Evolutionary conservation across 2,329 filamentous ascomycete species (phyloP).

Genomic region (Orbilia oligospora): DNA sequence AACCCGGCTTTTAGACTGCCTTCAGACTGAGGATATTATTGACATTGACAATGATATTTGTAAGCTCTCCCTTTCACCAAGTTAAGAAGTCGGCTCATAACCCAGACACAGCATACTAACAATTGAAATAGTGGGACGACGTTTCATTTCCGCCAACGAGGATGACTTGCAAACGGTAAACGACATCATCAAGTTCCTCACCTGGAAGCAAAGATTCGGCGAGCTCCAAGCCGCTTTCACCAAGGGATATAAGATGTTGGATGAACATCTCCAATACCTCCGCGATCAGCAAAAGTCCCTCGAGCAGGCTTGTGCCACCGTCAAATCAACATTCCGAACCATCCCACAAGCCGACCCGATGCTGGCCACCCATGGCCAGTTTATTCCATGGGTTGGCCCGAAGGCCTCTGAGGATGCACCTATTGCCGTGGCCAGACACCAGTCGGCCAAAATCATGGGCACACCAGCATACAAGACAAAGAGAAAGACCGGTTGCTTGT

Average conservation of each 20-base stretch:
- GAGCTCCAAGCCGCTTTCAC: not conserved
- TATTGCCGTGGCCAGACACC: too few species aligned
- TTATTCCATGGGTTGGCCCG: not conserved
- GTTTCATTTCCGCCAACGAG: not conserved
- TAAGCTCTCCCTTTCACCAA: not conserved
- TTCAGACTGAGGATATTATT: not conserved
- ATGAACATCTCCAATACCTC: slow-evolving; percentile 2
- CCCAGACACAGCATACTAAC: slow-evolving; percentile 1
- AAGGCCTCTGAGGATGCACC: not conserved
- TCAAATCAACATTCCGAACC: not conserved
- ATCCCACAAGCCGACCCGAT: not conserved
- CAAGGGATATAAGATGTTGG: slow-evolving; percentile 11
- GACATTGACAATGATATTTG: slow-evolving; percentile 2
- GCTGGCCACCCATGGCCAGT: not conserved
- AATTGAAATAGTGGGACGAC: not conserved
- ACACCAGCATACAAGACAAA: not conserved
- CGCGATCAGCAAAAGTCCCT: not conserved
- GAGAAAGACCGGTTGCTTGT: not conserved
- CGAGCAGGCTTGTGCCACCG: not conserved
- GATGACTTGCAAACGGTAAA: not conserved
- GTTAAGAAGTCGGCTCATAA: too few species aligned
- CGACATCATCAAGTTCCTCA: not conserved
- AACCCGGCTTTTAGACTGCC: not conserved
- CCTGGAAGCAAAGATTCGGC: not conserved
- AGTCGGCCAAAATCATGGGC: too few species aligned